Percentiles rank a stretch among this genome's conserved stretches.
phyloP scores from a whole-genome alignment of 805 yeast genomes.

The Candida gorgasii region DNA sequence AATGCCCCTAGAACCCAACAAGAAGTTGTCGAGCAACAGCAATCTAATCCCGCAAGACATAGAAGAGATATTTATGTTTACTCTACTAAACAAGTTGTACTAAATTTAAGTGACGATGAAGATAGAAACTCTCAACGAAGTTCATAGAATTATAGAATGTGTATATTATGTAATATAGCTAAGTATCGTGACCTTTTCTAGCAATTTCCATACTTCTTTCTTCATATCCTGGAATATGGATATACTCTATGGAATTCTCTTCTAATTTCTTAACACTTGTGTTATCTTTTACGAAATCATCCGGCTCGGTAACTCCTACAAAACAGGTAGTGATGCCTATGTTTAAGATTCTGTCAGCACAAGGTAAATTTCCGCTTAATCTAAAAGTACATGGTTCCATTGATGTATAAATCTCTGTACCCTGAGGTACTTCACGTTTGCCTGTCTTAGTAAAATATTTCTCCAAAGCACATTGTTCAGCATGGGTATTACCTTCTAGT shows the following conservation, averaged over 20 bases:
- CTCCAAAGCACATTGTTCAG: constrained; percentile 90
- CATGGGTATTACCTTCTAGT: constrained; percentile 92
- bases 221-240: constrained; percentile 83
- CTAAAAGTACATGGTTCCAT: constrained; percentile 97
- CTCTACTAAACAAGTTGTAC: constrained; percentile 36
- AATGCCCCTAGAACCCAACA: constrained; percentile 5
- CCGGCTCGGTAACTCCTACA: constrained; percentile 92
- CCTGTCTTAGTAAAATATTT: constrained; percentile 55
- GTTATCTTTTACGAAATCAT: constrained; percentile 80
- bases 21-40: constrained; percentile 3
- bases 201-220: constrained; percentile 69
- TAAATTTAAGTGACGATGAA: constrained; percentile 28
- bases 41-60: constrained; percentile 14
- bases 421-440: constrained; percentile 55
- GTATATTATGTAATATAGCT: constrained; percentile 1
- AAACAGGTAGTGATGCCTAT: constrained; percentile 67
- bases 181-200: constrained; percentile 60
- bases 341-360: constrained; percentile 74
- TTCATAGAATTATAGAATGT: not conserved
- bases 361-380: constrained; percentile 86
- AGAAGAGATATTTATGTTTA: constrained; percentile 41
- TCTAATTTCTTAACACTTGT: constrained; percentile 57
- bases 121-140: no score
- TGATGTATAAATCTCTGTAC: constrained; percentile 85
- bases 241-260: constrained; percentile 63